These are phyloP conservation scores for Mycena amicta DNA, from an alignment of 768 basidiomycete species.

Conservation along the genomic window DNA sequence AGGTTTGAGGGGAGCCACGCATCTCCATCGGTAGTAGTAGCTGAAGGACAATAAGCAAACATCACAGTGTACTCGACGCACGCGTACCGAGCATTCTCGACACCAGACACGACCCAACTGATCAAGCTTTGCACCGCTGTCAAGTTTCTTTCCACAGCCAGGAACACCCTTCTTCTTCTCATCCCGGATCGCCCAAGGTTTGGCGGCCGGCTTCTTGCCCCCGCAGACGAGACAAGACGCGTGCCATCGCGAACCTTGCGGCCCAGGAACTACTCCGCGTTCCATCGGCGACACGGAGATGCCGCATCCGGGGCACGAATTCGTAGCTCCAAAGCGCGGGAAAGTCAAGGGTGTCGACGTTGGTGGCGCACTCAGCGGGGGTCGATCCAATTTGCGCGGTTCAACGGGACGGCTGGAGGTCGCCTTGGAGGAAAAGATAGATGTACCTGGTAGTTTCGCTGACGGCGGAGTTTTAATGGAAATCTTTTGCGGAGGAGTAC, in stretches of 20 bases:
- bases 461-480: constrained; percentile 24
- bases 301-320: constrained; percentile 75
- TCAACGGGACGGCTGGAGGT: constrained; percentile 6
- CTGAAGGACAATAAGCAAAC: background rate
- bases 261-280: constrained; percentile 81
- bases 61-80: background rate
- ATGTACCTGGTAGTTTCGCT: constrained; percentile 1
- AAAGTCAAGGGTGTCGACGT: constrained; percentile 35
- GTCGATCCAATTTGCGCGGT: constrained; percentile 36
- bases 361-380: constrained; percentile 39
- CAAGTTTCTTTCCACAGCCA: constrained; percentile 82
- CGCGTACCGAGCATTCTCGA: constrained; percentile 76
- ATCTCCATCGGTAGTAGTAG: constrained; percentile 13
- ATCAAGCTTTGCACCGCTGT: constrained; percentile 80
- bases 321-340: constrained; percentile 61
- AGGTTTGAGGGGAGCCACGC: constrained; percentile 49
- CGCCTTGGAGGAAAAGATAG: constrained; percentile 16
- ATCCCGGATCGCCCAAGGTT: constrained; percentile 39
- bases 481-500: constrained; percentile 46
- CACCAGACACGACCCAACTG: constrained; percentile 77
- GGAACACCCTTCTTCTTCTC: constrained; percentile 59
- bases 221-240: constrained; percentile 78
- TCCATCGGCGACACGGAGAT: constrained; percentile 82
- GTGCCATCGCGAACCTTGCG: constrained; percentile 83
- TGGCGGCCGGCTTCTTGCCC: constrained; percentile 57